A percentile compares a stretch with the other conserved stretches of the same genome.
phyloP scores from a whole-genome alignment of 768 basidiomycete species.

The Psilocybe cubensis region DNA sequence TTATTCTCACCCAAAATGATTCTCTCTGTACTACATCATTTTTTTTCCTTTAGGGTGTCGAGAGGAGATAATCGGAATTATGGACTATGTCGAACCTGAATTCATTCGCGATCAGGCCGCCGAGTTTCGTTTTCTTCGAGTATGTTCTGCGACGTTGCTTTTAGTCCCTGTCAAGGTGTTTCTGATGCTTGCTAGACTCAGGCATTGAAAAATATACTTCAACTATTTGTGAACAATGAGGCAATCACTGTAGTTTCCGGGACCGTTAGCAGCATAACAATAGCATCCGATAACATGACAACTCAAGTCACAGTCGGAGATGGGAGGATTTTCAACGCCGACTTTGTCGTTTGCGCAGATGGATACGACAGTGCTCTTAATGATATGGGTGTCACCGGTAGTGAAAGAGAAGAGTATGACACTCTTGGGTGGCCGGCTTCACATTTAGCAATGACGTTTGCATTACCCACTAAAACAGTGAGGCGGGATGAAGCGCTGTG shows the following conservation, averaged over 20 bases:
- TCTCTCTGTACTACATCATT: not conserved
- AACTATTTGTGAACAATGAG: slow-evolving; percentile 45
- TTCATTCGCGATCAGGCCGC: slow-evolving; percentile 32
- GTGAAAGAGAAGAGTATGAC: no score
- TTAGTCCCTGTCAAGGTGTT: not conserved
- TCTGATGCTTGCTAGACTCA: slow-evolving; percentile 40
- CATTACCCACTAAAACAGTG: no score
- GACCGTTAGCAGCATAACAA: slow-evolving; percentile 33
- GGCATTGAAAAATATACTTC: slow-evolving; percentile 51
- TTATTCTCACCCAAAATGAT: not conserved
- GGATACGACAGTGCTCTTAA: slow-evolving; percentile 46
- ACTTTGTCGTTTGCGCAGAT: slow-evolving; percentile 64
- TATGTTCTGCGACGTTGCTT: slow-evolving; percentile 20
- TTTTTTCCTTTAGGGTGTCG: slow-evolving; percentile 38
- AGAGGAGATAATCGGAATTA: slow-evolving; percentile 46
- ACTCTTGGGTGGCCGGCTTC: no score
- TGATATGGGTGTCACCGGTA: not conserved
- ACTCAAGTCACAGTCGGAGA: slow-evolving; percentile 35
- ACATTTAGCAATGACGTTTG: no score
- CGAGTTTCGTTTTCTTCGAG: slow-evolving; percentile 45
- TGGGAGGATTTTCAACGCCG: slow-evolving; percentile 46
- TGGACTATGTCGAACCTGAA: slow-evolving; percentile 43
- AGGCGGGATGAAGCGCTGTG: no score
- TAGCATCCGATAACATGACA: slow-evolving; percentile 29
- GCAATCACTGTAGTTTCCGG: slow-evolving; percentile 49